A percentile compares a stretch with the other conserved stretches of the same genome.
Conservation (phyloP, 306 rosid genomes). For the Vigna radiata region DNA sequence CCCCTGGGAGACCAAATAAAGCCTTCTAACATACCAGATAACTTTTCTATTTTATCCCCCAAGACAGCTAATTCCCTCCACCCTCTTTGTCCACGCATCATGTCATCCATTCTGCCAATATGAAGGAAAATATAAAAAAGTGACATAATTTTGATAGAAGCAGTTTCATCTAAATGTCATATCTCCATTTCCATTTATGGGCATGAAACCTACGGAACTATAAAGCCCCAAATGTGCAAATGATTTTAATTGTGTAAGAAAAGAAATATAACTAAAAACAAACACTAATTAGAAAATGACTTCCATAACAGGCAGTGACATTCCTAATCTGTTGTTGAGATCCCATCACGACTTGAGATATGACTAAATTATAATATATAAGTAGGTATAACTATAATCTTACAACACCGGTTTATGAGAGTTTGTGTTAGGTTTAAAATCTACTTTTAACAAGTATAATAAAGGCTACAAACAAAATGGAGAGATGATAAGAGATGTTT, state of each 20-base stretch:
- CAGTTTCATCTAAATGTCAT: slow-evolving; percentile 35
- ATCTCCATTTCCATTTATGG: not conserved
- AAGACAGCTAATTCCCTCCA: slow-evolving; percentile 92
- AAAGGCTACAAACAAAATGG: too few species aligned
- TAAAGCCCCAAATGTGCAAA: slow-evolving; percentile 16
- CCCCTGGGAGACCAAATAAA: slow-evolving; percentile 80
- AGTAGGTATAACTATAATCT: too few species aligned
- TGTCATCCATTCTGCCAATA: slow-evolving; percentile 90
- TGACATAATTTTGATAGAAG: slow-evolving; percentile 41
- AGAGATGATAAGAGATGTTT: not conserved
- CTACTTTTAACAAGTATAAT: too few species aligned
- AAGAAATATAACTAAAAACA: slow-evolving; percentile 31
- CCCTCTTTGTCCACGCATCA: slow-evolving; percentile 98
- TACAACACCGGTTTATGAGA: too few species aligned
- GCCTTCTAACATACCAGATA: slow-evolving; percentile 83
- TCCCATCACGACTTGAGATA: too few species aligned
- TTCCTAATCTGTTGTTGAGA: slow-evolving; percentile 9
- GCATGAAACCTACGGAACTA: slow-evolving; percentile 8
- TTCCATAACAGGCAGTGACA: slow-evolving; percentile 11
- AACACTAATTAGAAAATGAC: slow-evolving; percentile 10
- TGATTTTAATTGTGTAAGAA: slow-evolving; percentile 27
- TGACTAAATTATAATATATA: too few species aligned
- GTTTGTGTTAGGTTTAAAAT: too few species aligned
- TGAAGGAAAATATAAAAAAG: slow-evolving; percentile 27
- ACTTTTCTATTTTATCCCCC: slow-evolving; percentile 87